A percentile compares a stretch with the other conserved stretches of the same genome.
Conservation (phyloP, 2,329 filamentous ascomycete species). For the Trichoderma lentiforme region DNA sequence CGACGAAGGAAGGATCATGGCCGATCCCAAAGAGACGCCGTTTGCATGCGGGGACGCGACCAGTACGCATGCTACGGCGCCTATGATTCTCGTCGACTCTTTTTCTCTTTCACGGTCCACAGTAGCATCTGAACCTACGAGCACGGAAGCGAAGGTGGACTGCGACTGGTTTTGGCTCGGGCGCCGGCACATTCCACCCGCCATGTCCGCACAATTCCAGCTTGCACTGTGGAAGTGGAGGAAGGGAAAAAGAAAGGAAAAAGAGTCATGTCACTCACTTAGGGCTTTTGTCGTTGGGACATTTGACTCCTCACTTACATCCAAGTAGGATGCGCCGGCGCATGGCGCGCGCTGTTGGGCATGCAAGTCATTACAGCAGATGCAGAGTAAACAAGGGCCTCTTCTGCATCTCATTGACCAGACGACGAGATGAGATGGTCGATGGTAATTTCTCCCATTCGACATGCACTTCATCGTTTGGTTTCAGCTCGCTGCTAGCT, state of each 20-base stretch:
- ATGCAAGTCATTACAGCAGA: constrained; percentile 20
- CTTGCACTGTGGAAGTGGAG: constrained; percentile 18
- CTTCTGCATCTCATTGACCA: constrained; percentile 18
- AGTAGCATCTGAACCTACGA: background rate
- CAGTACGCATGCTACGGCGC: background rate
- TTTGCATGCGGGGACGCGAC: constrained; percentile 7
- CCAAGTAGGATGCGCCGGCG: constrained; percentile 4
- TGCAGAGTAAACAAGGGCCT: constrained; percentile 15
- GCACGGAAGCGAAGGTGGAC: constrained; percentile 3
- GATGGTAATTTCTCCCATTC: constrained; percentile 9
- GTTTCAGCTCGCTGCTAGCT: constrained; percentile 17
- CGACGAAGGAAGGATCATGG: background rate
- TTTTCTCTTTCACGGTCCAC: constrained; percentile 1
- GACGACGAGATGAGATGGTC: constrained; percentile 17
- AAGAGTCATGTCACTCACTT: background rate
- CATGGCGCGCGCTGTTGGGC: constrained; percentile 13
- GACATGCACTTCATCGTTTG: background rate
- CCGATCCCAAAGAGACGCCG: background rate
- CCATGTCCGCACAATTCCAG: constrained; percentile 1
- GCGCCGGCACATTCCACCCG: constrained; percentile 17
- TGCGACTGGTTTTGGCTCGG: constrained; percentile 7
- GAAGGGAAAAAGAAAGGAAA: background rate
- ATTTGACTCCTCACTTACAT: constrained; percentile 3
- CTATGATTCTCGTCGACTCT: background rate
- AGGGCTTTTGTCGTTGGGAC: background rate